Conservation (phyloP, 306 rosid genomes). For the Fragaria vesca region DNA sequence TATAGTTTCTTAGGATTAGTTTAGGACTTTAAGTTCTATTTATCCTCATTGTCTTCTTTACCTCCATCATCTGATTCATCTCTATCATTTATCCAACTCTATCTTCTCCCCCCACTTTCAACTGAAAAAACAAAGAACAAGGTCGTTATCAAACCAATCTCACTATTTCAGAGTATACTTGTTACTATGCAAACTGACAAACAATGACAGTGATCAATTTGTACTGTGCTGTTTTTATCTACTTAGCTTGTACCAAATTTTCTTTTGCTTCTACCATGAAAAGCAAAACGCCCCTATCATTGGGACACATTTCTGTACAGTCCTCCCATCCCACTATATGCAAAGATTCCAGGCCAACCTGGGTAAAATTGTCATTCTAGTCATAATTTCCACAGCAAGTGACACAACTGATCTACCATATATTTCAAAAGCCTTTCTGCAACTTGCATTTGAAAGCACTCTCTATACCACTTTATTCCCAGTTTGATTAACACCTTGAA, state of each 20-base stretch:
- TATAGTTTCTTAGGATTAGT: neutral
- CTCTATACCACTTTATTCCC: conserved; percentile 49
- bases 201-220: neutral
- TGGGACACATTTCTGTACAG: conserved; percentile 12
- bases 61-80: neutral
- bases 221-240: neutral
- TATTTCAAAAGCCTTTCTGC: conserved; percentile 36
- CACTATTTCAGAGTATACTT: neutral
- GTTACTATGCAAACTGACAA: conserved; percentile 17
- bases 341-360: conserved; percentile 21
- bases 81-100: neutral
- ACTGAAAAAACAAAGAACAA: neutral
- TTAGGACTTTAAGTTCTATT: neutral
- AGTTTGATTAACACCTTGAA: conserved; percentile 37
- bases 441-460: conserved; percentile 46
- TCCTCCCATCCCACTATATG: conserved; percentile 6
- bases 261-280: neutral
- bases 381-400: conserved; percentile 24
- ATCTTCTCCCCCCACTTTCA: neutral
- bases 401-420: conserved; percentile 49
- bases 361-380: conserved; percentile 31
- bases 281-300: conserved; percentile 16
- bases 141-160: neutral
- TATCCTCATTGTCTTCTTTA: neutral
- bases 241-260: conserved; percentile 4